Percentiles rank a stretch among this genome's conserved stretches.
These are phyloP conservation scores for Plenodomus biglobosus DNA, from an alignment of 2,329 filamentous ascomycete genomes.

Conservation along the genomic window DNA sequence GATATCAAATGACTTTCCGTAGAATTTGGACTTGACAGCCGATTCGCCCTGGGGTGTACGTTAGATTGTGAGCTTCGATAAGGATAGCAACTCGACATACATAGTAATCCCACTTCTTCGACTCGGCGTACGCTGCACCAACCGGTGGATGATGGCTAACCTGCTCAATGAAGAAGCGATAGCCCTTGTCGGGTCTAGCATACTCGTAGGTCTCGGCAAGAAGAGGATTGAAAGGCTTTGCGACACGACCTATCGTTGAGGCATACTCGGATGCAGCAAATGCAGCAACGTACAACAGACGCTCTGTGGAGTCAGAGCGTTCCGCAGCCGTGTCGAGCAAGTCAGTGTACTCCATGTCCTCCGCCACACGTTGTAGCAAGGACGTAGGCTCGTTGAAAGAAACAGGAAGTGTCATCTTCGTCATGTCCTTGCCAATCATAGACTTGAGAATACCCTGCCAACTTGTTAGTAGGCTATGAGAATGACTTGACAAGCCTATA, in stretches of 20 bases:
- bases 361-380: constrained; percentile 86
- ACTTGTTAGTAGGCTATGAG: constrained; percentile 24
- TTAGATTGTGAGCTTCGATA: constrained; percentile 11
- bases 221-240: constrained; percentile 96
- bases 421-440: constrained; percentile 99
- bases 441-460: constrained; percentile 89
- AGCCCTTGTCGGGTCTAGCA: constrained; percentile 91
- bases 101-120: constrained; percentile 92
- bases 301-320: constrained; percentile 81
- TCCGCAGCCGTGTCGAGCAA: constrained; percentile 87
- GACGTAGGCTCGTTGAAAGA: constrained; percentile 99
- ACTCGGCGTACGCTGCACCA: constrained; percentile 90
- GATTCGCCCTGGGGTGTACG: constrained; percentile 71
- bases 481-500: background rate
- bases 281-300: constrained; percentile 89
- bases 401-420: constrained; percentile 97
- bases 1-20: constrained; percentile 96
- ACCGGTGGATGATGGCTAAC: constrained; percentile 96
- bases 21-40: constrained; percentile 93
- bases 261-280: constrained; percentile 97
- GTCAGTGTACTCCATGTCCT: constrained; percentile 98
- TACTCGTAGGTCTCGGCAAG: constrained; percentile 98
- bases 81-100: constrained; percentile 41
- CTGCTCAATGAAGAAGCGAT: constrained; percentile 98
- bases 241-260: constrained; percentile 92